Conservation (phyloP, 257 asterid species). For the Solanum megistacrolobum region DNA sequence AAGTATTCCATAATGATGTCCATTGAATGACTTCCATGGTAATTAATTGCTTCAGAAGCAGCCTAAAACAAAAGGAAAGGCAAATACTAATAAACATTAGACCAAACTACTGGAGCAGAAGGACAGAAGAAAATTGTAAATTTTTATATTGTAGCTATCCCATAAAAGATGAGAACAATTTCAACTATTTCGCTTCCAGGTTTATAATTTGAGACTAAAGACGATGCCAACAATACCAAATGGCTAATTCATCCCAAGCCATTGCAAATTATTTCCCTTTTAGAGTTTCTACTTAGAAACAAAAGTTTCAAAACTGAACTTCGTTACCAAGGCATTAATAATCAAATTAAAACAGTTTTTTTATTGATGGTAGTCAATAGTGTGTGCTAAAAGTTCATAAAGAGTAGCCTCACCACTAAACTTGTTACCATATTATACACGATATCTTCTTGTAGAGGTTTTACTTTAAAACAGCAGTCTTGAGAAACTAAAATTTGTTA, state of each 20-base stretch:
- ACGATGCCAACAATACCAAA: neutral
- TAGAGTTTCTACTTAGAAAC: neutral
- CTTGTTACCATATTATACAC: neutral
- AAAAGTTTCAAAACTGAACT: neutral
- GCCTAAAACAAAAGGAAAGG: conserved; percentile 25
- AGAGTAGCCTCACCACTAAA: neutral
- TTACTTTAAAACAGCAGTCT: neutral
- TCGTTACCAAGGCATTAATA: neutral
- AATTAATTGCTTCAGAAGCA: conserved; percentile 65
- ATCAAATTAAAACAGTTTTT: neutral
- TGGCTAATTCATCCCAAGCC: neutral
- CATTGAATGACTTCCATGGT: conserved; percentile 96
- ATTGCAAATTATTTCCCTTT: neutral
- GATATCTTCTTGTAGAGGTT: neutral
- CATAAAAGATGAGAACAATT: neutral
- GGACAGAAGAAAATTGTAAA: neutral
- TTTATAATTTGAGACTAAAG: neutral
- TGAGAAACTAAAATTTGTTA: neutral
- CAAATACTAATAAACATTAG: neutral
- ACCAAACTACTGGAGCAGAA: neutral
- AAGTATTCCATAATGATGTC: conserved; percentile 72
- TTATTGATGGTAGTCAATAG: neutral
- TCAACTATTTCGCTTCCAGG: neutral
- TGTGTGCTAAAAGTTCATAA: neutral
- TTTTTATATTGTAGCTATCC: neutral